Conservation (phyloP, 2,329 filamentous ascomycete species). For the Dactylellina drechsleri region DNA sequence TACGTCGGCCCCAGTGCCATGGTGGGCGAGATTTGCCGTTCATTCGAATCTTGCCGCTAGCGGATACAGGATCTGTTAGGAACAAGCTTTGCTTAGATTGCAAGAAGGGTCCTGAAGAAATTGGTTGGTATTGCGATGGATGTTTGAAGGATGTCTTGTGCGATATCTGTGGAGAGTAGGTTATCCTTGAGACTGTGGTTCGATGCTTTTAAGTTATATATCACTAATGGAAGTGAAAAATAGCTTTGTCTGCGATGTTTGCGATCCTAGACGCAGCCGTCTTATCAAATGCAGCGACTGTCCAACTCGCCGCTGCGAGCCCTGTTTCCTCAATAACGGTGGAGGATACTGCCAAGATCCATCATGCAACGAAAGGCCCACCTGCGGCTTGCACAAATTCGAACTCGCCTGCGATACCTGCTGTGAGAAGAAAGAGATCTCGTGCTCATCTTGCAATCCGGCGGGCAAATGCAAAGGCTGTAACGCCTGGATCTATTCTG, state of each 20-base stretch:
- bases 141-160: slow-evolving; percentile 51
- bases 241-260: slow-evolving; percentile 47
- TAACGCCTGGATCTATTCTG: slow-evolving; percentile 43
- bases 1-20: slow-evolving; percentile 37
- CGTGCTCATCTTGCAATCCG: slow-evolving; percentile 48
- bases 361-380: slow-evolving; percentile 24
- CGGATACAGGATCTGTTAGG: slow-evolving; percentile 42
- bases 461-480: slow-evolving; percentile 46
- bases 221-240: not conserved
- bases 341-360: slow-evolving; percentile 32
- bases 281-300: slow-evolving; percentile 46
- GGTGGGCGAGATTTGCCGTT: slow-evolving; percentile 42
- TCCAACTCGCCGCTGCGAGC: slow-evolving; percentile 36
- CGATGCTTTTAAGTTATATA: not conserved
- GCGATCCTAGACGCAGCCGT: slow-evolving; percentile 37
- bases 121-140: slow-evolving; percentile 48
- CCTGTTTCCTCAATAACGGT: slow-evolving; percentile 42
- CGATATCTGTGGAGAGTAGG: slow-evolving; percentile 49
- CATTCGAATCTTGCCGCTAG: slow-evolving; percentile 39
- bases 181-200: not conserved
- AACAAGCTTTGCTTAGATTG: slow-evolving; percentile 34
- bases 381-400: slow-evolving; percentile 39
- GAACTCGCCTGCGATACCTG: slow-evolving; percentile 35
- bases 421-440: slow-evolving; percentile 37
- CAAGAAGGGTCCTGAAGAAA: slow-evolving; percentile 40